Conservation (phyloP, 768 basidiomycete species). For the Filobasidium floriforme region DNA sequence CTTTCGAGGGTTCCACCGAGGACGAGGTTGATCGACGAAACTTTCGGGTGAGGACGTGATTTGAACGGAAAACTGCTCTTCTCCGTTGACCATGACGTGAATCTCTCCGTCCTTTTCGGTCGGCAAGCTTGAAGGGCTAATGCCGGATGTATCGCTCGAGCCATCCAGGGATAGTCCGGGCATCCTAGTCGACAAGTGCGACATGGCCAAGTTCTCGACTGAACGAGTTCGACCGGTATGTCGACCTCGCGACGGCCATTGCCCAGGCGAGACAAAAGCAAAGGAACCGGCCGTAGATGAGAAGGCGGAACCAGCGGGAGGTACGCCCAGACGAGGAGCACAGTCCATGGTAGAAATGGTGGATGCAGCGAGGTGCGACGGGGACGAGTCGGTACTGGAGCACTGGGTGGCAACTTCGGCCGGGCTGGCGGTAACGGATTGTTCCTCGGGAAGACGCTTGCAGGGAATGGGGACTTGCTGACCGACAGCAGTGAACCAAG, state of each 20-base stretch:
- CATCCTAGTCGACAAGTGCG: slow-evolving; percentile 4
- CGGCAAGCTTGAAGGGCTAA: not conserved
- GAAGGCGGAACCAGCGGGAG: slow-evolving; percentile 11
- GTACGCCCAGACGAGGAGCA: not conserved
- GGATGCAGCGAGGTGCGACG: slow-evolving; percentile 6
- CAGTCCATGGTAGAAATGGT: not conserved
- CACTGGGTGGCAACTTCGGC: slow-evolving; percentile 3
- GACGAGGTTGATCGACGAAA: not conserved
- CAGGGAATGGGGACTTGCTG: slow-evolving; percentile 9
- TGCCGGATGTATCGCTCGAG: not conserved
- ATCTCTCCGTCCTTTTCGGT: slow-evolving; percentile 6
- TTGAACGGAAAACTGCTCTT: slow-evolving; percentile 4
- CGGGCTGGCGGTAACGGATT: not conserved
- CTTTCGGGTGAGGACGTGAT: not conserved
- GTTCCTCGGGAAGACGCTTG: slow-evolving; percentile 8
- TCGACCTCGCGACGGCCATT: not conserved
- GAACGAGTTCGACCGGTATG: not conserved
- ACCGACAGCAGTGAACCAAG: slow-evolving; percentile 10
- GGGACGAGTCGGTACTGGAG: slow-evolving; percentile 11
- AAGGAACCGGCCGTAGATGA: slow-evolving; percentile 19
- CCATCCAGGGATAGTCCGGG: slow-evolving; percentile 5
- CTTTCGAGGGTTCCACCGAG: not conserved
- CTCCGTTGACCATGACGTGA: not conserved
- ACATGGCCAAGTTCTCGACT: not conserved
- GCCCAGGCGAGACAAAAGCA: slow-evolving; percentile 17